A percentile compares a stretch with the other conserved stretches of the same genome.
These are phyloP conservation scores for Herpetospermum pedunculosum DNA, from an alignment of 306 rosid species.

Conservation along the genomic window DNA sequence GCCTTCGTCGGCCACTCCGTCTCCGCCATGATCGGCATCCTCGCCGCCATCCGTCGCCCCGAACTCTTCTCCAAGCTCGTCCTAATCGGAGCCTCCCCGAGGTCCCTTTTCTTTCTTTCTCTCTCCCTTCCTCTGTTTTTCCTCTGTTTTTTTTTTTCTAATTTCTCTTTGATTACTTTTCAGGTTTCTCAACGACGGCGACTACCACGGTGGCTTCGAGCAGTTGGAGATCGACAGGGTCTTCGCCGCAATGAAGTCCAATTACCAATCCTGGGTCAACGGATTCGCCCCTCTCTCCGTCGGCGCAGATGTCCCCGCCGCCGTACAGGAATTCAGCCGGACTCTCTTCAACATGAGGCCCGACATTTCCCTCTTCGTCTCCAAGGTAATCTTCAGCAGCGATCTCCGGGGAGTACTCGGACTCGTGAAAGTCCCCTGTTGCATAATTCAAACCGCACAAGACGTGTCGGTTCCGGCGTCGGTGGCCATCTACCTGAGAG, in stretches of 20 bases:
- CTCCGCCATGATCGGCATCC: constrained; percentile 92
- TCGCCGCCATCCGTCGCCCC: constrained; percentile 83
- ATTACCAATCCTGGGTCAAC: constrained; percentile 72
- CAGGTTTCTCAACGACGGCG: constrained; percentile 71
- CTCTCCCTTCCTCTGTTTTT: not conserved
- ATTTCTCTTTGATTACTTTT: not conserved
- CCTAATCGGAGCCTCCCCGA: constrained; percentile 85
- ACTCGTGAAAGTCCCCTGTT: constrained; percentile 62
- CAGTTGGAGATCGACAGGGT: constrained; percentile 47
- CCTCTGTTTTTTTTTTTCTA: not conserved
- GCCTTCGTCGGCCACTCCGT: constrained; percentile 90
- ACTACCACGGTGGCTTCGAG: constrained; percentile 87
- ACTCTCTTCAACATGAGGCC: constrained; percentile 94
- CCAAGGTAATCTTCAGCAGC: constrained; percentile 55
- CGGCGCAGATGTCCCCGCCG: constrained; percentile 82
- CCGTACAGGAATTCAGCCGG: constrained; percentile 66
- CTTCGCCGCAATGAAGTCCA: constrained; percentile 65
- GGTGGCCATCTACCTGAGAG: constrained; percentile 60
- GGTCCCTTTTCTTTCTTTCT: constrained; percentile 29
- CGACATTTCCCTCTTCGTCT: constrained; percentile 66
- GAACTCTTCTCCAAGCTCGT: constrained; percentile 78
- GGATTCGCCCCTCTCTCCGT: constrained; percentile 77
- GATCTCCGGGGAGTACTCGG: constrained; percentile 74
- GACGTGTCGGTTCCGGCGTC: constrained; percentile 69
- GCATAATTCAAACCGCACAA: constrained; percentile 61